Base-by-base conservation (phyloP, 2,329 filamentous ascomycete genomes). In the Emericellopsis cladophorae region DNA sequence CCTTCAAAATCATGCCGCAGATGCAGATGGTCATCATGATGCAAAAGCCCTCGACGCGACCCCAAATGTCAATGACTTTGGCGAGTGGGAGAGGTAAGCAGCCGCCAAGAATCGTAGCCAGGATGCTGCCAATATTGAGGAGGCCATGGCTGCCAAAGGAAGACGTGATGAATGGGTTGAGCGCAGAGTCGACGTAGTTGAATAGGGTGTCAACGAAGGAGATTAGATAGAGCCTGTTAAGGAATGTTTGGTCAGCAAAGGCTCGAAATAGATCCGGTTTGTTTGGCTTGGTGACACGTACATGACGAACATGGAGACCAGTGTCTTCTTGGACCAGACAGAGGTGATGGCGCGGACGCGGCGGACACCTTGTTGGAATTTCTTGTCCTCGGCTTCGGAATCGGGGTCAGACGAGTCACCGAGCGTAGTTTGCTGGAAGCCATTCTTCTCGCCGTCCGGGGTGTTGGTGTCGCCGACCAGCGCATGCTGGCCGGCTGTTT, bases 151-250 rank as follows among this genome's bases (percentile, higher is more conserved):
- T 65, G 35, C 62, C 65, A 53, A 83, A 84, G 2, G 74, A 68
- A 44, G 77, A 82, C 2, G 80, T 83, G 16, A 81, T 74, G 56
- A 78, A 84, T 37, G 76, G 70, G 9, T 72, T 69, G 36, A 84
- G 59, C 31, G 73, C 70, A 41, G 63, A 41, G 34, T 65, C 54
- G 37, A 65, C 51, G 14, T 56, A 52, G n/a, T 55, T 49, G 4
- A 63, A 47, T n/a, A 66, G 49, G 12, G 51, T 52, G 44, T 64
- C 61, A 41, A 61, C 50, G 42, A 66, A 61, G 39, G 49, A 52
- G 31, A 65, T 56, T 15, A 66, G 45, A 50, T 60, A 66, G 16
- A 66, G 54, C 23, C 63, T 66, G 41, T 12, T 12, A 22, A 21
- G 18, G 18, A 5, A 21, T 4, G 18, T 21, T 21, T 21, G 18